Percentiles rank a stretch among this genome's conserved stretches.
phyloP scores from a whole-genome alignment of 2,329 filamentous ascomycete species.

The Verticillium isaacii region DNA sequence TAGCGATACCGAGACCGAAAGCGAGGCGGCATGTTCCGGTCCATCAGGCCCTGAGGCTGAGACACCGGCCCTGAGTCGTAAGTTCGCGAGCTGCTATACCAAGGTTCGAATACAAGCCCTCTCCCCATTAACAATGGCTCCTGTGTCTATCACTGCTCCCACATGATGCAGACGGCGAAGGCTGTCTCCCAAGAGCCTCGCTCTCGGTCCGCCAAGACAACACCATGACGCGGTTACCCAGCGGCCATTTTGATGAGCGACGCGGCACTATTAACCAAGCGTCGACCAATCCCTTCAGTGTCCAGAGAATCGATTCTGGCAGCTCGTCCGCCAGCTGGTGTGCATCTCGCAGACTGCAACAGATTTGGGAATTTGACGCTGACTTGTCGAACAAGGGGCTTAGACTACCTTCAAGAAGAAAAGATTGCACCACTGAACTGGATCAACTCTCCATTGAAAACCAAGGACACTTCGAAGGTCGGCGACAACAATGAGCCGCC shows the following conservation, averaged over 20 bases:
- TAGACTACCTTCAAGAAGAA: slow-evolving; percentile 10
- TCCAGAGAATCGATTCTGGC: background rate
- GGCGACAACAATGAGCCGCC: background rate
- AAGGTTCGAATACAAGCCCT: background rate
- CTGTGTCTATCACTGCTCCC: background rate
- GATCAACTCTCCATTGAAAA: slow-evolving; percentile 9
- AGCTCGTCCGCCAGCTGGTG: background rate
- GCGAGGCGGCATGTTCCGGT: background rate
- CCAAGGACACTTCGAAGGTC: background rate
- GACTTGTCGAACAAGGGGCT: slow-evolving; percentile 1
- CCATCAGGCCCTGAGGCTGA: background rate
- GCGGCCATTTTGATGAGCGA: background rate
- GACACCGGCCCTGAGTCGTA: background rate
- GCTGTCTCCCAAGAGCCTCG: background rate
- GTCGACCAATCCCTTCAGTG: background rate
- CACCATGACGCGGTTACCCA: background rate
- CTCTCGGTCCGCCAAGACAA: background rate
- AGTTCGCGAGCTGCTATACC: background rate
- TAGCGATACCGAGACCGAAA: background rate
- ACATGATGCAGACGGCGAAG: background rate
- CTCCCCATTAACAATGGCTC: background rate
- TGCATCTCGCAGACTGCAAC: background rate
- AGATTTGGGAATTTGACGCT: background rate
- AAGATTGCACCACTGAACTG: slow-evolving; percentile 9
- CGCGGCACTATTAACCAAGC: background rate